Base-by-base conservation (phyloP, 2,329 filamentous ascomycete species). In the Metarhizium album region DNA sequence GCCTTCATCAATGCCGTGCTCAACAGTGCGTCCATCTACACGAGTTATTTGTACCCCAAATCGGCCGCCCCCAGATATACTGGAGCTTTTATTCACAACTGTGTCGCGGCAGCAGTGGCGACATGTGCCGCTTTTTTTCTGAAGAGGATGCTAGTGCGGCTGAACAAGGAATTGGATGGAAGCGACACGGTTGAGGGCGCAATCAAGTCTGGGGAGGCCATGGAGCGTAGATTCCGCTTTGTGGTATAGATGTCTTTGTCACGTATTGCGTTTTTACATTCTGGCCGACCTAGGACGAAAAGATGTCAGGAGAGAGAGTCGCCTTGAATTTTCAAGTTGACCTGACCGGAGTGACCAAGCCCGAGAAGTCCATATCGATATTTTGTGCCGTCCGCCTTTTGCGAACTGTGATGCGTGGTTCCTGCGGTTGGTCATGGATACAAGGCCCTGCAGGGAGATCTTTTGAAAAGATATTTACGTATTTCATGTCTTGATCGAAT, bases 131-230 rank as follows among this genome's bases (percentile, higher is more conserved):
- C 84, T 0, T 78, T 78, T 0, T 64, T 80, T 2, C 69, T 90
- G 57, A 70, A 84, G 9, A 70, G 82, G 35, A 78, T 87, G 38
- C 71, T 90, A 24, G 73, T 76, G 14, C 70, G 77, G 42, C 62
- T 88, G 58, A 90, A 90, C 60, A 81, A 75, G 70, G 86, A 81
- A 64, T 70, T 90, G 2, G 84, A 87, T 45, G 70, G 72, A 14
- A 84, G 83, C 0, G 76, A 84, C 57, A 68, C 60, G 33, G 75
- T 80, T 16, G 69, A 74, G 55, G 78, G 76, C 3, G 76, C 48
- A 23, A 75, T 83, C 55, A 80, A 81, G 47, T 76, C 79, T 0
- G 77, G 76, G 0, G 74, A 74, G 56, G 79, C 75, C 23, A 74
- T 70, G 11, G 69, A 74, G 49, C 76, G 79, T 58, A 82, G 82